Conservation (phyloP, 2,329 filamentous ascomycete species). For the Venturiaceae sp. region DNA sequence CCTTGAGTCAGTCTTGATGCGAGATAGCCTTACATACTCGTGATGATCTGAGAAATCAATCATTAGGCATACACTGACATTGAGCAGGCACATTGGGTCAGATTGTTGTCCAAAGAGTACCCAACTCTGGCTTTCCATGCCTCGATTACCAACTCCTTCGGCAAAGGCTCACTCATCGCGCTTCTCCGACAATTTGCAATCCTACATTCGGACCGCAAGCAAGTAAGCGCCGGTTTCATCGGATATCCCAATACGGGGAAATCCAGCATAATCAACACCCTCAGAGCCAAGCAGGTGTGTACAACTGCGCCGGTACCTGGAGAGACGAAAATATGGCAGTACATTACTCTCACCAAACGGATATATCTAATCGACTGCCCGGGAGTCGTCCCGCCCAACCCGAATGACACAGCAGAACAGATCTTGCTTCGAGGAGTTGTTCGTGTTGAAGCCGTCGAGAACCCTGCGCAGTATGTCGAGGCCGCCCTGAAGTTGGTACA, state of each 20-base stretch:
- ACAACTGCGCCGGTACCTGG: constrained; percentile 90
- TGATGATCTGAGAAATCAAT: too few species aligned
- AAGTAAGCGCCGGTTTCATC: constrained; percentile 85
- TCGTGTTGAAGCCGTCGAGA: constrained; percentile 89
- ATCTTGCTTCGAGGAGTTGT: constrained; percentile 86
- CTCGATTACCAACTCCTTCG: constrained; percentile 90
- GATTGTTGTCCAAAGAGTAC: constrained; percentile 76
- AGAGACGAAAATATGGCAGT: constrained; percentile 97
- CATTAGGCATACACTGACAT: too few species aligned
- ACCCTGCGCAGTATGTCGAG: constrained; percentile 91
- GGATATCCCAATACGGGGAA: constrained; percentile 93
- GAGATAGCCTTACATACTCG: too few species aligned
- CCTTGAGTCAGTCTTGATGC: too few species aligned
- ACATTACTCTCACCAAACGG: constrained; percentile 88
- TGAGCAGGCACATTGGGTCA: constrained; percentile 81
- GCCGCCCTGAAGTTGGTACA: constrained; percentile 74
- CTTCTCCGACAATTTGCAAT: constrained; percentile 87
- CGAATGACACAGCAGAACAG: constrained; percentile 73
- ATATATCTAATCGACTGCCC: constrained; percentile 96
- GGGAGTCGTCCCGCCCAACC: constrained; percentile 86
- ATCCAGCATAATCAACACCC: constrained; percentile 92
- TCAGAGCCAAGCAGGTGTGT: constrained; percentile 85
- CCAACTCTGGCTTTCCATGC: constrained; percentile 94
- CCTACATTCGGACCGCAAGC: constrained; percentile 82
- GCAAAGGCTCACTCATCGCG: constrained; percentile 88